Conservation (phyloP, 2,329 filamentous ascomycete species). For the Drechslera avenae region DNA sequence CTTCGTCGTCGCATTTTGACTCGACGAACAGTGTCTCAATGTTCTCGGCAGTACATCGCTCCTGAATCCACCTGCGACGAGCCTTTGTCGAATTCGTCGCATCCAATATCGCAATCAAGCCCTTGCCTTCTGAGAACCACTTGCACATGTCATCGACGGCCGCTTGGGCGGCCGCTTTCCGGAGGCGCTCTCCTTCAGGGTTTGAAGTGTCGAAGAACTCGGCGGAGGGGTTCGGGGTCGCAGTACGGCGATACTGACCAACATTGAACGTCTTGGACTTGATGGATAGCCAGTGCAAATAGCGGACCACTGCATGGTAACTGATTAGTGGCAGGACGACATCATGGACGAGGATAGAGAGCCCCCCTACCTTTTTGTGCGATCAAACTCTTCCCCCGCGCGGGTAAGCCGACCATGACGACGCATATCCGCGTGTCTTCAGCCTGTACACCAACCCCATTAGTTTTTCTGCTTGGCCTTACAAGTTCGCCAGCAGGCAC, state of each 20-base stretch:
- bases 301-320: conserved; percentile 60
- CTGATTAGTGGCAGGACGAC: conserved; percentile 15
- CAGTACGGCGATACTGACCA: conserved; percentile 88
- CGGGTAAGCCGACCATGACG: conserved; percentile 97
- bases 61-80: conserved; percentile 87
- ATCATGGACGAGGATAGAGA: not conserved
- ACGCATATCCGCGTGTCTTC: conserved; percentile 97
- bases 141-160: conserved; percentile 91
- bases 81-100: conserved; percentile 95
- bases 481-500: conserved; percentile 53
- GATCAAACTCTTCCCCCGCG: conserved; percentile 95
- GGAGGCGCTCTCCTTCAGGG: conserved; percentile 84
- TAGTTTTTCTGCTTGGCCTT: conserved; percentile 54
- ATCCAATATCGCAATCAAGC: conserved; percentile 90
- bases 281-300: conserved; percentile 95
- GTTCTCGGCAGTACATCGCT: conserved; percentile 73
- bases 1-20: conserved; percentile 94
- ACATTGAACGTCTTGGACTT: conserved; percentile 96
- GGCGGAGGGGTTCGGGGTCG: conserved; percentile 86
- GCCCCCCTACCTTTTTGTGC: conserved; percentile 93
- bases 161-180: conserved; percentile 85
- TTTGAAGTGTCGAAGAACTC: conserved; percentile 96
- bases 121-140: conserved; percentile 80
- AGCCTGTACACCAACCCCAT: conserved; percentile 77
- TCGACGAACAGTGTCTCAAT: conserved; percentile 96